Evolutionary conservation across 139 green algal genomes (phyloP).

Genomic region (Yamagishiella unicocca): DNA sequence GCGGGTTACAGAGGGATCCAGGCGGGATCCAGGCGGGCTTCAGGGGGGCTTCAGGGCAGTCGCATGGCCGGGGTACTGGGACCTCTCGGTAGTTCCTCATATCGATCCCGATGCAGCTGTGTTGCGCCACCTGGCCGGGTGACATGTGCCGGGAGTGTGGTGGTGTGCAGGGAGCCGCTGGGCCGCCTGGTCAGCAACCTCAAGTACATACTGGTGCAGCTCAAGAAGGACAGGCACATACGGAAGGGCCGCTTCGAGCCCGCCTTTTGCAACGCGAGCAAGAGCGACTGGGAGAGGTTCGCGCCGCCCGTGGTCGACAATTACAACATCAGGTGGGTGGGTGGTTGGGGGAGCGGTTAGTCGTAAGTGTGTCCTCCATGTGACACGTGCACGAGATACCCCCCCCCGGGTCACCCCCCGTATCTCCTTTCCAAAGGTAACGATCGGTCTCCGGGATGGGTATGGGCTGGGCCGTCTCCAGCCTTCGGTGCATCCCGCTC

Average conservation of each 20-base stretch:
- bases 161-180: slow-evolving; percentile 2
- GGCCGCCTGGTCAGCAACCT: slow-evolving; percentile 3
- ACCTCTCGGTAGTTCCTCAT: background rate
- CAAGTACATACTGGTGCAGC: slow-evolving; percentile 20
- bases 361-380: background rate
- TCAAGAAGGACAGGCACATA: background rate
- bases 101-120: background rate
- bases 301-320: slow-evolving; percentile 16
- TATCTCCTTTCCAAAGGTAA: no score
- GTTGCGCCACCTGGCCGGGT: background rate
- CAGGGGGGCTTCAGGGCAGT: background rate
- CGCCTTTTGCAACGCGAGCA: background rate
- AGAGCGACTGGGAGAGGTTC: background rate
- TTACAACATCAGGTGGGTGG: slow-evolving; percentile 13
- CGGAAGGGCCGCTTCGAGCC: background rate
- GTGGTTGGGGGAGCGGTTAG: background rate
- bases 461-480: no score
- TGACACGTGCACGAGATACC: background rate
- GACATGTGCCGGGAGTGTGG: background rate
- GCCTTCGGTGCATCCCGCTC: no score
- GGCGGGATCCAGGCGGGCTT: background rate
- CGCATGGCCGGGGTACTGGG: background rate
- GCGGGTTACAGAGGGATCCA: background rate
- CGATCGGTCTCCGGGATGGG: no score
- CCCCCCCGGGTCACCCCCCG: no score